Evolutionary conservation across 83 land plant genomes (phyloP).

Genomic region (Picea abies): DNA sequence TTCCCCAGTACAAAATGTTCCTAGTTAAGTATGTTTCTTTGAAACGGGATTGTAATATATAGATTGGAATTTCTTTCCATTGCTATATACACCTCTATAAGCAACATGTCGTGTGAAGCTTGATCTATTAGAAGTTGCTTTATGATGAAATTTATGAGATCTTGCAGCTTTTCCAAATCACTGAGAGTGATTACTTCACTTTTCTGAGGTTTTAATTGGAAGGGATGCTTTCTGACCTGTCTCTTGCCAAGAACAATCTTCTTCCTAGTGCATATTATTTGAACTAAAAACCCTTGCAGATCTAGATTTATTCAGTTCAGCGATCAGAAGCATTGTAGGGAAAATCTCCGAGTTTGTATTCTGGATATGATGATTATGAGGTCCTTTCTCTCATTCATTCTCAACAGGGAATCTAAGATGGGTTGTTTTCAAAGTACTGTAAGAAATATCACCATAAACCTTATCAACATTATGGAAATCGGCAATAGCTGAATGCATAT

Average conservation of each 20-base stretch:
- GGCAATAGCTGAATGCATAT: neutral
- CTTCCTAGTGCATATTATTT: too few species aligned
- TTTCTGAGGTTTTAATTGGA: neutral
- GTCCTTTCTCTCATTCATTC: neutral
- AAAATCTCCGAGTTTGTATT: neutral
- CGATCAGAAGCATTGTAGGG: neutral
- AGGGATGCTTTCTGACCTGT: neutral
- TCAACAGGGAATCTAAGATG: neutral
- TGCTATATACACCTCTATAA: conserved; percentile 38
- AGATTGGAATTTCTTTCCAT: conserved; percentile 44
- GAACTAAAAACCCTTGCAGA: neutral
- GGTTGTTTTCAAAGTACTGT: neutral
- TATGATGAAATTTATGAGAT: neutral
- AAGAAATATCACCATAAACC: neutral
- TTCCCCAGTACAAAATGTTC: conserved; percentile 45
- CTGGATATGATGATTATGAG: neutral
- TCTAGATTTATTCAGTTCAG: too few species aligned
- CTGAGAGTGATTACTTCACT: neutral
- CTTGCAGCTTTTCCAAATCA: neutral
- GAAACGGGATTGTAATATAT: conserved; percentile 36
- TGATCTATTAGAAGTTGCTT: neutral
- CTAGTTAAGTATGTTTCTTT: conserved; percentile 44
- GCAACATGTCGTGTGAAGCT: neutral
- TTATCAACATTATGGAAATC: neutral
- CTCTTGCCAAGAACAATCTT: too few species aligned